phyloP scores from a whole-genome alignment of 2,329 filamentous ascomycete species.

The Microcyclospora pomicola region DNA sequence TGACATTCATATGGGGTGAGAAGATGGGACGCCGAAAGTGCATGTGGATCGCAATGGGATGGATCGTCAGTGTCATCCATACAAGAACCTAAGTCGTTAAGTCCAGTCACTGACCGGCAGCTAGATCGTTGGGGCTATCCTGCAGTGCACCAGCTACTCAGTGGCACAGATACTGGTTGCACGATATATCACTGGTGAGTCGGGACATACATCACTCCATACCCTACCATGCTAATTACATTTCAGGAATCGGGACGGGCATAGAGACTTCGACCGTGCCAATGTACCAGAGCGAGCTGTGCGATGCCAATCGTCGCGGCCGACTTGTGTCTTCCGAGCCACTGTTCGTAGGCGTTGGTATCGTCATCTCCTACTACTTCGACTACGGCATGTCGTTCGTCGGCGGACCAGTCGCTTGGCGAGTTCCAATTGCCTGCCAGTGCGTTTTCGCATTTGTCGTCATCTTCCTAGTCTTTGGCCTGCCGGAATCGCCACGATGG shows the following conservation, averaged over 20 bases:
- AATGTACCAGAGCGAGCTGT: constrained; percentile 26
- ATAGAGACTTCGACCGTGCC: constrained; percentile 34
- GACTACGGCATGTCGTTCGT: constrained; percentile 27
- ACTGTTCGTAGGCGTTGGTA: constrained; percentile 23
- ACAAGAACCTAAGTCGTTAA: no score
- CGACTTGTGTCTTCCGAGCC: constrained; percentile 22
- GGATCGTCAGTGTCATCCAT: constrained; percentile 21
- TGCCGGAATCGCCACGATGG: constrained; percentile 29
- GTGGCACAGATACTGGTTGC: constrained; percentile 34
- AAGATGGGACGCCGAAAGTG: constrained; percentile 23
- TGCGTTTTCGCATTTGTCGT: constrained; percentile 25
- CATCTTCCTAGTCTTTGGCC: constrained; percentile 26
- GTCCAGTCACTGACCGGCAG: no score
- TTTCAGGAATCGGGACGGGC: constrained; percentile 29
- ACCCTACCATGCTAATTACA: no score
- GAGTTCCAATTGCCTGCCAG: constrained; percentile 35
- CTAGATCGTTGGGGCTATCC: constrained; percentile 28
- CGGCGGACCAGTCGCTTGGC: constrained; percentile 32
- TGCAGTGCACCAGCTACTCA: constrained; percentile 33
- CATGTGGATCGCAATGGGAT: constrained; percentile 31
- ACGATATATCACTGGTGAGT: constrained; percentile 29
- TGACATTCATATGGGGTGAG: constrained; percentile 26
- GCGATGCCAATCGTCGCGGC: constrained; percentile 20
- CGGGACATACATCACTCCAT: no score
- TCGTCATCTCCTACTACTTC: constrained; percentile 22